Base-by-base conservation (phyloP, 148 eudicot species). In the Cornus suecica region DNA sequence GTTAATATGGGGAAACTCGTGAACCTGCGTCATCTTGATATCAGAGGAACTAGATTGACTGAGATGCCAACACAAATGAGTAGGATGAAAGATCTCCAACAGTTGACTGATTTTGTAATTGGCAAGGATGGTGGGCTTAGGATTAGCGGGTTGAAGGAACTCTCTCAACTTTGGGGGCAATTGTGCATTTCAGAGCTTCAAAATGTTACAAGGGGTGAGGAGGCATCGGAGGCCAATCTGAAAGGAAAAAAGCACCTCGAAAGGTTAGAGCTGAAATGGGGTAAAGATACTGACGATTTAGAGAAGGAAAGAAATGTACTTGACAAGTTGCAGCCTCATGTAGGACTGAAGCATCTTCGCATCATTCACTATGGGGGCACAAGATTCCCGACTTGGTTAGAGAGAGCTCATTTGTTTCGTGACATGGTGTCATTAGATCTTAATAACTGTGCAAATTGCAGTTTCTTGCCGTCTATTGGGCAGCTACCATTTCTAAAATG, bases 151-250 rank as follows among this genome's bases (percentile, higher is more conserved):
- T 41, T 4, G 42, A 37, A 37, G 42, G 42, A 37, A 37, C 42
- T 37, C 10, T 1, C 9, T 37, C 6, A 37, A 37, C 42, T 37
- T 37, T 0, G 42, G 42, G 42, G 42, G 42, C 42, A 37, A 37
- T 10, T 37, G 9, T 37, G 42, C 42, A 37, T 37, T 37, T 37
- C 42, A 37, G 42, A 37, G 42, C 42, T 37, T 3, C 42, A 37
- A 37, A 37, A 37, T 37, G 42, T 37, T 6, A 37, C 42, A 8
- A 37, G 42, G 6, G 42, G 42, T 37, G 41, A 8, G 0, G 29
- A 78, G 37, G 81, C 77, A 8, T 67, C 20, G 15, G 73, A n/a
- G 20, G 77, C 81, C 3, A 66, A 73, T 15, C 25, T 78, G 10
- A 69, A 26, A 10, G 62, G 27, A 61, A 66, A 66, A 52, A 18